Conservation (phyloP, 805 yeast species). For the Cyberlindnera amylophila region DNA sequence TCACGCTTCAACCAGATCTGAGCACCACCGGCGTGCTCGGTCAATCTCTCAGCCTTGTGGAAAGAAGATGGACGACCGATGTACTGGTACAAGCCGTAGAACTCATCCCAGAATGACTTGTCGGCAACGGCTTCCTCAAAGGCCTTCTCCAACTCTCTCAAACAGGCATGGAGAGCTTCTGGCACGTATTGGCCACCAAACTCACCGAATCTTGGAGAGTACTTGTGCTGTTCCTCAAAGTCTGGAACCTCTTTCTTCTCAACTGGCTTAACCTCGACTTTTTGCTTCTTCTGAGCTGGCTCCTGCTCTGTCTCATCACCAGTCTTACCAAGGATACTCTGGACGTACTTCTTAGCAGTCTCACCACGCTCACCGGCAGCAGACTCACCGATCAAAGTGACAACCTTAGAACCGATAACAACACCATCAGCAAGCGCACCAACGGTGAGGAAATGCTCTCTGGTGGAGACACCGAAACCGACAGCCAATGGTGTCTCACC, state of each 20-base stretch:
- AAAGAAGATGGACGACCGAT: constrained; percentile 95
- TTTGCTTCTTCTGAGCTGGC: constrained; percentile 5
- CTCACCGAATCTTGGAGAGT: constrained; percentile 80
- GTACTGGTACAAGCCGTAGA: constrained; percentile 76
- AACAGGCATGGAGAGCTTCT: constrained; percentile 88
- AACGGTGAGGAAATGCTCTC: constrained; percentile 82
- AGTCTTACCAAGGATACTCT: constrained; percentile 58
- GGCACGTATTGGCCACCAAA: constrained; percentile 99
- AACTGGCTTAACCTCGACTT: constrained; percentile 32
- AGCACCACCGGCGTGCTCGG: constrained; percentile 91
- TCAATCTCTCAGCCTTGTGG: constrained; percentile 85
- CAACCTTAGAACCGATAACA: constrained; percentile 87
- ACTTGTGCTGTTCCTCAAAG: constrained; percentile 60
- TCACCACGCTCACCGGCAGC: constrained; percentile 54
- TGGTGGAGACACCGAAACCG: constrained; percentile 94
- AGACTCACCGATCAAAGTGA: constrained; percentile 65
- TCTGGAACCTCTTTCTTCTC: constrained; percentile 28
- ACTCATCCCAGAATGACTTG: constrained; percentile 91
- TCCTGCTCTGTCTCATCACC: constrained; percentile 1
- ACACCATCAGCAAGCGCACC: constrained; percentile 89
- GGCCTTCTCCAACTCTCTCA: constrained; percentile 82
- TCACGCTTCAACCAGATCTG: constrained; percentile 98
- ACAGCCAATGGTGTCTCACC: constrained; percentile 84
- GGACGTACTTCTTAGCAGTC: constrained; percentile 63
- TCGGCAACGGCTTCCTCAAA: constrained; percentile 88